These are phyloP conservation scores for Psilocybe cubensis DNA, from an alignment of 768 basidiomycete species.

Conservation along the genomic window DNA sequence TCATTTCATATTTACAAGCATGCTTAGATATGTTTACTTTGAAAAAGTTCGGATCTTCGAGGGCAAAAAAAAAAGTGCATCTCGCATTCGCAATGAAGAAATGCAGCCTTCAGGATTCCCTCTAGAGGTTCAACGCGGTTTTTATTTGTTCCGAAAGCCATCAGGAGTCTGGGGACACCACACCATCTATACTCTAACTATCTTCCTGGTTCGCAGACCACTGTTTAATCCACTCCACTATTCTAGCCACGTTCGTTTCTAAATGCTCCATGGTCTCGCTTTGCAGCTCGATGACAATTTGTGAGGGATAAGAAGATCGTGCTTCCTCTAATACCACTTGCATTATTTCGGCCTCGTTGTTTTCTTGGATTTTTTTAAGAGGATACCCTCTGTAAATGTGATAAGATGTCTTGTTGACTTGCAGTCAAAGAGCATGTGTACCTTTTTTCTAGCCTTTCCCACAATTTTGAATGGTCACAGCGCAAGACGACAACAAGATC, in stretches of 20 bases:
- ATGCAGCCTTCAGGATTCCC: constrained; percentile 29
- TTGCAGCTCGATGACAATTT: constrained; percentile 84
- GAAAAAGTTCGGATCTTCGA: constrained; percentile 49
- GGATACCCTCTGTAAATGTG: constrained; percentile 68
- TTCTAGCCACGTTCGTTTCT: constrained; percentile 83
- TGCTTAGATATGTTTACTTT: constrained; percentile 48
- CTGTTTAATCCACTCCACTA: constrained; percentile 83
- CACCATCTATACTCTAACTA: neutral
- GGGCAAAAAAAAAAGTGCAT: constrained; percentile 51
- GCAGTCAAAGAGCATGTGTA: constrained; percentile 34
- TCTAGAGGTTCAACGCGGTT: constrained; percentile 26
- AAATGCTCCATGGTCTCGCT: constrained; percentile 82
- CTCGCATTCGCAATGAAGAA: constrained; percentile 37
- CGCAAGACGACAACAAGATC: constrained; percentile 93
- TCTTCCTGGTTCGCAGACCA: constrained; percentile 59
- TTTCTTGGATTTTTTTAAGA: constrained; percentile 95
- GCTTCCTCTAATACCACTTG: constrained; percentile 90
- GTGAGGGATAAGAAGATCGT: constrained; percentile 78
- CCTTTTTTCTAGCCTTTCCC: constrained; percentile 93
- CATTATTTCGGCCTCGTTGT: constrained; percentile 99
- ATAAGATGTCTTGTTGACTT: constrained; percentile 1
- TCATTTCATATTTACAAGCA: neutral
- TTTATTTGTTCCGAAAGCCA: constrained; percentile 16
- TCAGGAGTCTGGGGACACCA: neutral
- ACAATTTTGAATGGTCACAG: constrained; percentile 85